Evolutionary conservation across 495 filamentous ascomycete species (phyloP).

Genomic region (Aspergillus bridgeri): DNA sequence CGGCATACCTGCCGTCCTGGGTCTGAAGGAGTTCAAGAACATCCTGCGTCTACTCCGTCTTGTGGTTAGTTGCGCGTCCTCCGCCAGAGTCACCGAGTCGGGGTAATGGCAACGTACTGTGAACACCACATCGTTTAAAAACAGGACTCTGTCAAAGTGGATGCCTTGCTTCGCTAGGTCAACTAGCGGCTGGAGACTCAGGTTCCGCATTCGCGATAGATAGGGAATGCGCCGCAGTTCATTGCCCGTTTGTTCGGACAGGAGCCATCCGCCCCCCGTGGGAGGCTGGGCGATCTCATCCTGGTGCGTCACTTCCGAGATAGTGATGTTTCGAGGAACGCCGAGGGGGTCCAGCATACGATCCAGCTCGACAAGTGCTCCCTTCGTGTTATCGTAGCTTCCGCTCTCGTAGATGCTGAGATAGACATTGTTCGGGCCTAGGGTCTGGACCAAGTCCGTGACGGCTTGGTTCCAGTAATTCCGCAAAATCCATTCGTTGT

Average conservation of each 20-base stretch:
- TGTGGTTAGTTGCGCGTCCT: not conserved
- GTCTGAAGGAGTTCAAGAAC: conserved; percentile 65
- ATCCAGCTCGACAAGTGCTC: conserved; percentile 57
- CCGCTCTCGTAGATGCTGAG: conserved; percentile 67
- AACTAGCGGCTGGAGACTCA: conserved; percentile 41
- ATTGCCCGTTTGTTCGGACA: conserved; percentile 26
- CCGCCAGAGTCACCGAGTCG: conserved; percentile 16
- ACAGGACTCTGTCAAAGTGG: conserved; percentile 63
- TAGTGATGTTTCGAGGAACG: conserved; percentile 49
- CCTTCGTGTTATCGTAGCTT: conserved; percentile 66
- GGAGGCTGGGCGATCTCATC: conserved; percentile 46
- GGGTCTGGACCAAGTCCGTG: conserved; percentile 47
- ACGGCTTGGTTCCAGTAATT: conserved; percentile 59
- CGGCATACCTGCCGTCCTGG: conserved; percentile 66
- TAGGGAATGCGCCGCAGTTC: conserved; percentile 67
- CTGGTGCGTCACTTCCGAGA: conserved; percentile 51
- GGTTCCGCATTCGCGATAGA: conserved; percentile 59
- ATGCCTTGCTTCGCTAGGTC: conserved; percentile 39
- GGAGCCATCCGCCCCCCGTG: conserved; percentile 9
- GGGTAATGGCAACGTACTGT: conserved; percentile 41
- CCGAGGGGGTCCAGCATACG: conserved; percentile 45
- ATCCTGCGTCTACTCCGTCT: conserved; percentile 44
- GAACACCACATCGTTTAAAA: conserved; percentile 73
- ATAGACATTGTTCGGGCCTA: conserved; percentile 63
- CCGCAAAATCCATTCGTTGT: conserved; percentile 59